These are phyloP conservation scores for rapeseed (Brassica napus) DNA, from an alignment of 345 rosid genomes.

Conservation along the genomic window Da-Ae NC_063449.1:42136001-42136500, in stretches of 20 bases:
- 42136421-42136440: not conserved
- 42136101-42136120: conserved; percentile 83
- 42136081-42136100: conserved; percentile 85
- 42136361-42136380: conserved; percentile 7
- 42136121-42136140: conserved; percentile 69
- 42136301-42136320: not conserved
- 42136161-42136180: conserved; percentile 81
- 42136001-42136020: conserved; percentile 14
- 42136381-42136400: conserved; percentile 11
- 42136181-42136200: conserved; percentile 79
- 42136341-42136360: not conserved
- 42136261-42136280: conserved; percentile 44
- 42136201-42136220: conserved; percentile 75
- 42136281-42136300: not conserved
- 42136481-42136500: not conserved
- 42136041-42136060: not conserved
- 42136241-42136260: conserved; percentile 79
- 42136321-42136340: not conserved
- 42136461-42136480: not conserved
- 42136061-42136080: conserved; percentile 1
- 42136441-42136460: not conserved
- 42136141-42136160: conserved; percentile 74
- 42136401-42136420: conserved; percentile 1
- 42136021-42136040: not conserved
- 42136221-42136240: conserved; percentile 68